Percentiles rank a stretch among this genome's conserved stretches.
Evolutionary conservation across 75 land plant species (phyloP).

Genomic region (Isoetes taiwanensis): DNA sequence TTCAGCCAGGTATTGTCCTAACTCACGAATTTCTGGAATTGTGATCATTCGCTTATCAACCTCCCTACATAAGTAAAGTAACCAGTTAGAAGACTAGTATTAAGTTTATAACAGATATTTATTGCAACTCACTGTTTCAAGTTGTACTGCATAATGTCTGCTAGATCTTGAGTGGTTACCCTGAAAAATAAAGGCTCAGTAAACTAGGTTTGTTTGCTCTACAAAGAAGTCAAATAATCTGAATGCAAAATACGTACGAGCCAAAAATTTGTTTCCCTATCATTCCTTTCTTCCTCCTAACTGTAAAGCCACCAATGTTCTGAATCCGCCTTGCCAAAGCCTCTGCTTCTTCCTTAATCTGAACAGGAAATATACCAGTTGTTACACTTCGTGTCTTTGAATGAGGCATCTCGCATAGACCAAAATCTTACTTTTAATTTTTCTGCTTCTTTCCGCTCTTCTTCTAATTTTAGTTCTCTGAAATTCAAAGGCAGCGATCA

Average conservation of each 20-base stretch:
- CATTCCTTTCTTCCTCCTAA: constrained; percentile 61
- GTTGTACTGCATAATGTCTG: constrained; percentile 48
- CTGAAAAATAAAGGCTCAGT: constrained; percentile 24
- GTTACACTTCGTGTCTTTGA: neutral
- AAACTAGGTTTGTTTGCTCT: neutral
- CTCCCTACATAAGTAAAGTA: constrained; percentile 33
- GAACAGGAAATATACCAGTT: neutral
- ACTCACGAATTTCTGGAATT: constrained; percentile 87
- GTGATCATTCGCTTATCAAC: constrained; percentile 69
- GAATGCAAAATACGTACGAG: constrained; percentile 28
- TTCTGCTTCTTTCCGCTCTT: constrained; percentile 86
- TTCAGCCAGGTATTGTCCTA: constrained; percentile 81
- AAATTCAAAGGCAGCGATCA: too few relatives aligned
- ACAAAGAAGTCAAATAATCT: neutral
- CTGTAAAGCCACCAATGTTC: constrained; percentile 66
- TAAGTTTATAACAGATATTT: too few relatives aligned
- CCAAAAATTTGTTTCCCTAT: constrained; percentile 92
- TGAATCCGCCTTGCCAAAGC: constrained; percentile 59
- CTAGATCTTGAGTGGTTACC: constrained; percentile 88
- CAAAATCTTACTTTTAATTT: constrained; percentile 43
- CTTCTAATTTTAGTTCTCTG: constrained; percentile 72
- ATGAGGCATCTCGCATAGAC: neutral
- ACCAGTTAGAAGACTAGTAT: too few relatives aligned
- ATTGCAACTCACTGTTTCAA: neutral
- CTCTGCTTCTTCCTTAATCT: constrained; percentile 89